Evolutionary conservation across 1,284 basidiomycete genomes (phyloP), one percentile per base, ranked within the genome.

Genomic region (Leccinum angustisporum): DNA sequence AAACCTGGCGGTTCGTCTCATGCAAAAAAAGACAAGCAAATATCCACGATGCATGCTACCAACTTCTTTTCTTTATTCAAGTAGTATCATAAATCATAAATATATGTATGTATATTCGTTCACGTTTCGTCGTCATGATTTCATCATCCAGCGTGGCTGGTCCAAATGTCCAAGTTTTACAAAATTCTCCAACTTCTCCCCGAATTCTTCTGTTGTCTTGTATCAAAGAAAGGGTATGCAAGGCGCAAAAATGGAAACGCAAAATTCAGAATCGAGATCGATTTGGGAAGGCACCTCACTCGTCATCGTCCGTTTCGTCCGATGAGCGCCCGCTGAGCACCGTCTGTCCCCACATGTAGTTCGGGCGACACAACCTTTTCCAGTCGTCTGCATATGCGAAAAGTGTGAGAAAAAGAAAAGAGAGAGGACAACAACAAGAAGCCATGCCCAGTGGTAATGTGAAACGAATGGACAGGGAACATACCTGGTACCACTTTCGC

Each of bases 401-500:
- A n/a, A 43, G n/a, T 40, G 40, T 43, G 40, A 43, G 40, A 50
- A 10, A 21, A 14, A 16, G 8, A 27, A 9, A 27, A 9, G 21
- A 50, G 13, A 48, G 46, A 38, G 13, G 13, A 31, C 4, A 25
- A 18, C 5, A 11, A 31, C 11, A 8, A 38, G 4, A 40, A 40
- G 38, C 16, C n/a, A 46, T 46, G 43, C 0, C 10, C n/a, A 10
- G 9, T 43, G n/a, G n/a, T n/a, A 43, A 10, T 10, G 40, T 43
- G 10, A 18, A 46, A 18, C 5, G 10, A 34, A 54, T 31, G 7
- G 16, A n/a, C 18, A 18, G 1, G 4, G 43, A 5, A 58, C 62
- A 21, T 63, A 68, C 76, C 52, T 59, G 73, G 73, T 34, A 66
- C n/a, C 1, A 58, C 62, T 1, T 52, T 18, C 0, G 18, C 46